phyloP scores from a whole-genome alignment of 768 basidiomycete species.

The Zangia roseola region DNA sequence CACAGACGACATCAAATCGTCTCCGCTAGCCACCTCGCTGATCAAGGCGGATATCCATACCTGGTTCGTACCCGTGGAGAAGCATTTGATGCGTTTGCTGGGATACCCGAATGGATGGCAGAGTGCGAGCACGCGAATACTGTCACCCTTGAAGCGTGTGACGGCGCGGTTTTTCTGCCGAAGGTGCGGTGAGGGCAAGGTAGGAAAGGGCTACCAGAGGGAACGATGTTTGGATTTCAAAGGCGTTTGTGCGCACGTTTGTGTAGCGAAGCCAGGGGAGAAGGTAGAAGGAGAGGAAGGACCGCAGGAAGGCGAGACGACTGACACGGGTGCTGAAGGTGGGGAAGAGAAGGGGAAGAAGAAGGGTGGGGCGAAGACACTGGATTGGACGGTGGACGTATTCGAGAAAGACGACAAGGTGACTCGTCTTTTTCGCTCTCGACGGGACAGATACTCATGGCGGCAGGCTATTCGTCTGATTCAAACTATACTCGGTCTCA shows the following conservation, averaged over 20 bases:
- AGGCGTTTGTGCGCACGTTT: slow-evolving; percentile 60
- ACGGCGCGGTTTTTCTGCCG: slow-evolving; percentile 61
- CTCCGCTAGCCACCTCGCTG: slow-evolving; percentile 35
- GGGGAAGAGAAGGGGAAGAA: background rate
- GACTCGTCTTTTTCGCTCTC: background rate
- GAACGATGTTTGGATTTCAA: slow-evolving; percentile 54
- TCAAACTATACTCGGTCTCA: slow-evolving; percentile 35
- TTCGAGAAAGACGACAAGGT: slow-evolving; percentile 66
- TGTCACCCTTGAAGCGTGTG: slow-evolving; percentile 58
- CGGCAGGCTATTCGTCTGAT: slow-evolving; percentile 49
- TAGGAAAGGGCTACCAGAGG: slow-evolving; percentile 33
- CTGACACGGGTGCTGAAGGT: slow-evolving; percentile 13
- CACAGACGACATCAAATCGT: slow-evolving; percentile 21
- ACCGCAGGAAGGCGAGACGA: background rate
- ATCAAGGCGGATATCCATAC: slow-evolving; percentile 43
- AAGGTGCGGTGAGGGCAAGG: slow-evolving; percentile 40
- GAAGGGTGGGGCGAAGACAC: slow-evolving; percentile 19
- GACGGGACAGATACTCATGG: background rate
- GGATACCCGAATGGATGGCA: slow-evolving; percentile 53
- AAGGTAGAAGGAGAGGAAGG: background rate
- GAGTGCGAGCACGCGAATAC: slow-evolving; percentile 39
- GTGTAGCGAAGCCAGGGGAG: slow-evolving; percentile 26
- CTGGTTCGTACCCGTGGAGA: slow-evolving; percentile 49
- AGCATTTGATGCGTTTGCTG: slow-evolving; percentile 42
- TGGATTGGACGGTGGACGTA: slow-evolving; percentile 45